Evolutionary conservation across 2,329 filamentous ascomycete species (phyloP).

Genomic region (Huntiella savannae): DNA sequence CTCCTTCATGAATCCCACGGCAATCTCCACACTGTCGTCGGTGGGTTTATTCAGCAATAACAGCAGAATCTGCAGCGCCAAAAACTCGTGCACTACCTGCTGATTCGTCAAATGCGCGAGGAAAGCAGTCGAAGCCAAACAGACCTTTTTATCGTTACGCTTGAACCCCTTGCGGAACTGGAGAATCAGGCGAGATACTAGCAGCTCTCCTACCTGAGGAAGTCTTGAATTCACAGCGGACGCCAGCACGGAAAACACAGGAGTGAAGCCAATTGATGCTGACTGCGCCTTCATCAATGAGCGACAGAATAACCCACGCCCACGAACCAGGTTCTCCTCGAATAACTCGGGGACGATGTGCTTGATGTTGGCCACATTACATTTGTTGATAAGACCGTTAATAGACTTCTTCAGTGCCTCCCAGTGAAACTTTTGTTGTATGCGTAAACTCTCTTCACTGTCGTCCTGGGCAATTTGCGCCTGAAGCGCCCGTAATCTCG

Average conservation of each 20-base stretch:
- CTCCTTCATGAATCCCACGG: slow-evolving; percentile 79
- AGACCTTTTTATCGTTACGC: slow-evolving; percentile 92
- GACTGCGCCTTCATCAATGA: slow-evolving; percentile 98
- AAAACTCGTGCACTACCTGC: slow-evolving; percentile 84
- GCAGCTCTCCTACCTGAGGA: slow-evolving; percentile 78
- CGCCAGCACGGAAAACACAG: slow-evolving; percentile 88
- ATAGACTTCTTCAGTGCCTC: slow-evolving; percentile 97
- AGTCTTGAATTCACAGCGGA: slow-evolving; percentile 96
- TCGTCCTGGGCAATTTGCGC: slow-evolving; percentile 93
- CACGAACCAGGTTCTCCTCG: slow-evolving; percentile 79
- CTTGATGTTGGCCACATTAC: slow-evolving; percentile 97
- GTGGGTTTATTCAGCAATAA: slow-evolving; percentile 89
- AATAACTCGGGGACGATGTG: slow-evolving; percentile 92
- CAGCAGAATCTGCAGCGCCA: slow-evolving; percentile 80
- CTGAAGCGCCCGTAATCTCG: slow-evolving; percentile 74
- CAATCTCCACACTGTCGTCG: slow-evolving; percentile 94
- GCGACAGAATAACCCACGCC: slow-evolving; percentile 79
- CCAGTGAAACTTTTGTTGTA: slow-evolving; percentile 50
- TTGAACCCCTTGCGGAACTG: slow-evolving; percentile 94
- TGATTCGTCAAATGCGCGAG: slow-evolving; percentile 91
- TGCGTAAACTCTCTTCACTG: slow-evolving; percentile 93
- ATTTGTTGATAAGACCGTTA: slow-evolving; percentile 97
- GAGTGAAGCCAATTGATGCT: slow-evolving; percentile 84
- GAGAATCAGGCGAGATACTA: slow-evolving; percentile 67
- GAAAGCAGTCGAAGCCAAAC: slow-evolving; percentile 81